phyloP scores from a whole-genome alignment of 164 flowering plant genomes.

The Stephania yunnanensis region DNA sequence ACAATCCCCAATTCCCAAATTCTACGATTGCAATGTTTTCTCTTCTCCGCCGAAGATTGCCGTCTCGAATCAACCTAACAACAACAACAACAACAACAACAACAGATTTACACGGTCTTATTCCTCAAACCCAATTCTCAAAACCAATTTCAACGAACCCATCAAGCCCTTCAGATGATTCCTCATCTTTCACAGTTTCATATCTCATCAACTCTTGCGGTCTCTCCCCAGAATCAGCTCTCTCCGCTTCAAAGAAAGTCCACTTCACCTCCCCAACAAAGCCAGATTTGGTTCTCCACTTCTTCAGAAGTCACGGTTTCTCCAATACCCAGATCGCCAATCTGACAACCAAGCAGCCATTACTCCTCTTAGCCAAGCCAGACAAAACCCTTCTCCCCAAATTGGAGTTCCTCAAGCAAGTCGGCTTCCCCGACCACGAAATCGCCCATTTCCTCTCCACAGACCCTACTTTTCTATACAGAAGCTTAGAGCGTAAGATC shows the following conservation, averaged over 20 bases:
- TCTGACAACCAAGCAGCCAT: constrained; percentile 16
- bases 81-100: neutral
- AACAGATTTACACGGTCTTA: neutral
- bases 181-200: neutral
- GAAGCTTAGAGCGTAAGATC: constrained; percentile 16
- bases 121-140: neutral
- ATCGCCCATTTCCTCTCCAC: constrained; percentile 7
- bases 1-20: too few species aligned
- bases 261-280: neutral
- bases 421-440: constrained; percentile 17
- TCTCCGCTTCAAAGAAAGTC: constrained; percentile 1
- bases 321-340: constrained; percentile 11
- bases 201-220: constrained; percentile 13
- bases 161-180: neutral
- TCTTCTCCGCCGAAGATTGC: too few species aligned
- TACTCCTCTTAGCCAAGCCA: constrained; percentile 16
- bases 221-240: constrained; percentile 2
- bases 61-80: too few species aligned
- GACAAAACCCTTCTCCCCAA: constrained; percentile 31
- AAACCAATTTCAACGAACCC: neutral
- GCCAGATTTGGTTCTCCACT: constrained; percentile 4
- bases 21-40: too few species aligned
- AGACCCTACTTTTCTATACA: constrained; percentile 3
- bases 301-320: constrained; percentile 7
- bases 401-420: constrained; percentile 25